Evolutionary conservation across 305 asterid species (phyloP).

Genomic region (Fraxinus greggii): DNA sequence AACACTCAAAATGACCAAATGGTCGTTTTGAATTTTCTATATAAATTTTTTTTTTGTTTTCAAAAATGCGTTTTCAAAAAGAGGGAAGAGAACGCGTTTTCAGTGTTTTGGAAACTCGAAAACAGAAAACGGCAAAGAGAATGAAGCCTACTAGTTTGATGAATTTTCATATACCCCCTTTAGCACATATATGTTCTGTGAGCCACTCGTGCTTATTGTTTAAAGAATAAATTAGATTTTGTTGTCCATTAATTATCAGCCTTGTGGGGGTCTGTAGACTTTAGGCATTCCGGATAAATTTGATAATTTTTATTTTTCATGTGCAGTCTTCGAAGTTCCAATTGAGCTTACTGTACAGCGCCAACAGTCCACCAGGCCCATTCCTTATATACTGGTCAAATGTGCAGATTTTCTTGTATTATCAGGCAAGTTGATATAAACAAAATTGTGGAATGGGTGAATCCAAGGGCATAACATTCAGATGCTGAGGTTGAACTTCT

Average conservation of each 20-base stretch:
- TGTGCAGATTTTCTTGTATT: slow-evolving; percentile 72
- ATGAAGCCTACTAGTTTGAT: too few species aligned
- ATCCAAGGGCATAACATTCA: background rate
- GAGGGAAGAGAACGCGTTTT: too few species aligned
- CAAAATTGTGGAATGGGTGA: background rate
- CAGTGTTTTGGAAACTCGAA: too few species aligned
- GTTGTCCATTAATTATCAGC: background rate
- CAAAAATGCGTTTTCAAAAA: too few species aligned
- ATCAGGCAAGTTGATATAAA: slow-evolving; percentile 51
- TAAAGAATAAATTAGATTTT: background rate
- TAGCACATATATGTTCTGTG: background rate
- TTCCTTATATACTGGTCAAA: slow-evolving; percentile 64
- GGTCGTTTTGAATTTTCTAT: too few species aligned
- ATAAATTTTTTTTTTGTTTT: too few species aligned
- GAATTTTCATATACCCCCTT: background rate
- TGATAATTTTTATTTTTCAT: slow-evolving; percentile 19
- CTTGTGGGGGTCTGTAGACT: slow-evolving; percentile 4
- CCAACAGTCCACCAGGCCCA: slow-evolving; percentile 55
- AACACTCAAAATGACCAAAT: too few species aligned
- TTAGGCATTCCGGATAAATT: slow-evolving; percentile 9
- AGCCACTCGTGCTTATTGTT: background rate
- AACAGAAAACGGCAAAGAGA: too few species aligned
- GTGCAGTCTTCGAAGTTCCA: slow-evolving; percentile 71
- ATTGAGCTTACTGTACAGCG: slow-evolving; percentile 65
- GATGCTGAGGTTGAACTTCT: slow-evolving; percentile 12